Evolutionary conservation across 768 basidiomycete species (phyloP).

Genomic region (Tremella mesenterica): DNA sequence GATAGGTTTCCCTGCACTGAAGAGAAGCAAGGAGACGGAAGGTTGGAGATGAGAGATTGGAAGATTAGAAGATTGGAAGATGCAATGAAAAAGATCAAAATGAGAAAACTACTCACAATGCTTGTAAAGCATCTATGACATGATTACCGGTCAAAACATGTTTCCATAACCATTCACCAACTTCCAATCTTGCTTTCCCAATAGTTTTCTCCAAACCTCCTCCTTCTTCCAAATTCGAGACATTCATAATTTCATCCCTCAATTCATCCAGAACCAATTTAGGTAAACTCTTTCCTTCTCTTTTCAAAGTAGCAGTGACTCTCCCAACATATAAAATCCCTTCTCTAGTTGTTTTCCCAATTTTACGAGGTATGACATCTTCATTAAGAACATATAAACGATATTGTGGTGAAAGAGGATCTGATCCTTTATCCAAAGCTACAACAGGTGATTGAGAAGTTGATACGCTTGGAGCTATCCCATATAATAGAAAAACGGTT

Average conservation of each 20-base stretch:
- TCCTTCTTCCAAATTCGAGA: slow-evolving; percentile 51
- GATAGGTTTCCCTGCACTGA: too few species aligned
- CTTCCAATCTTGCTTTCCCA: slow-evolving; percentile 62
- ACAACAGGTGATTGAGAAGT: slow-evolving; percentile 11
- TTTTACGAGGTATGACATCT: slow-evolving; percentile 64
- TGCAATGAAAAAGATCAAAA: too few species aligned
- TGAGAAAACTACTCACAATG: slow-evolving; percentile 58
- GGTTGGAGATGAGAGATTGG: too few species aligned
- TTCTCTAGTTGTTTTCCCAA: slow-evolving; percentile 62
- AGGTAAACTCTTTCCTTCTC: slow-evolving; percentile 67
- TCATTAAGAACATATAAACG: slow-evolving; percentile 53
- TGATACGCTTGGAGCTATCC: slow-evolving; percentile 50
- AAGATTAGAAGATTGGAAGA: too few species aligned
- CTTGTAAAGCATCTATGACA: slow-evolving; percentile 73
- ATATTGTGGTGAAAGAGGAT: slow-evolving; percentile 58
- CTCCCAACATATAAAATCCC: slow-evolving; percentile 81
- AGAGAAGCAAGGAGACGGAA: too few species aligned
- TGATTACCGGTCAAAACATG: slow-evolving; percentile 77
- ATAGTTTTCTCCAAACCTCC: slow-evolving; percentile 69
- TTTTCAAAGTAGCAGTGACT: slow-evolving; percentile 72
- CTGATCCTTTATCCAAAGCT: slow-evolving; percentile 43
- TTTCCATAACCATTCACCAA: slow-evolving; percentile 89
- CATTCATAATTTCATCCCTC: slow-evolving; percentile 59
- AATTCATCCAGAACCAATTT: slow-evolving; percentile 56
- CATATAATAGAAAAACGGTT: slow-evolving; percentile 72